These are phyloP conservation scores for Aegilops sharonensis DNA, from an alignment of 176 grass and related monocot species.

Conservation along the genomic window DNA sequence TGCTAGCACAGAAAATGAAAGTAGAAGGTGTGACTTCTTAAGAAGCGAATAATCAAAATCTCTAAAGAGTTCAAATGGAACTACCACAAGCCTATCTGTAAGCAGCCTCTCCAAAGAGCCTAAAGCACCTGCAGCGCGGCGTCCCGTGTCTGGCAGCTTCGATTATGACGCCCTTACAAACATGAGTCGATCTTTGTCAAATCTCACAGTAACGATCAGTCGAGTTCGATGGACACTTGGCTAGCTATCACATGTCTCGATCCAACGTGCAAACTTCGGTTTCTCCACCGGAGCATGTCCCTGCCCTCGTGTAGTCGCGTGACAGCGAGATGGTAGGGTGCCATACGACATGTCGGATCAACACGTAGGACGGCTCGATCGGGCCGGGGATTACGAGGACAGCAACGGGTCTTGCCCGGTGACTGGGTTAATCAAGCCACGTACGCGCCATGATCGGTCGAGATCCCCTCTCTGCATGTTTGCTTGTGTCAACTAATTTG, in stretches of 20 bases:
- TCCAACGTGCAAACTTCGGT: constrained; percentile 34
- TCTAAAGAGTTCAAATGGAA: too few relatives aligned
- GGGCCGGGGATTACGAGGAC: not conserved
- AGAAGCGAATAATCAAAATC: too few relatives aligned
- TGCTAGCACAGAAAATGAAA: too few relatives aligned
- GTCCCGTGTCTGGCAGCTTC: not conserved
- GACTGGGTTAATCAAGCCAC: too few relatives aligned
- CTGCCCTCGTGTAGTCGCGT: constrained; percentile 7
- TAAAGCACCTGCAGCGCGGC: not conserved
- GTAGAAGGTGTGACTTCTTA: too few relatives aligned
- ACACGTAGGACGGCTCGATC: not conserved
- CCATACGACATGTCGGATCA: not conserved
- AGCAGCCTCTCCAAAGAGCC: not conserved
- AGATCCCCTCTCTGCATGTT: too few relatives aligned
- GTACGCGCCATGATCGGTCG: too few relatives aligned
- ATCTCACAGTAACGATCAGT: not conserved
- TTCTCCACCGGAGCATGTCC: constrained; percentile 33
- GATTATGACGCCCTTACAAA: not conserved
- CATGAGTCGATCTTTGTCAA: not conserved
- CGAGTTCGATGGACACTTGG: not conserved
- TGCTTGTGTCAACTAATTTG: not conserved
- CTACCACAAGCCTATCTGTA: too few relatives aligned
- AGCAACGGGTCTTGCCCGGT: too few relatives aligned
- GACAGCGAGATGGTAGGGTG: not conserved
- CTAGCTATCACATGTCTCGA: not conserved